Percentiles rank a stretch among this genome's conserved stretches.
Evolutionary conservation across 2,329 filamentous ascomycete genomes (phyloP).

Genomic region (Calonectria crousiana): DNA sequence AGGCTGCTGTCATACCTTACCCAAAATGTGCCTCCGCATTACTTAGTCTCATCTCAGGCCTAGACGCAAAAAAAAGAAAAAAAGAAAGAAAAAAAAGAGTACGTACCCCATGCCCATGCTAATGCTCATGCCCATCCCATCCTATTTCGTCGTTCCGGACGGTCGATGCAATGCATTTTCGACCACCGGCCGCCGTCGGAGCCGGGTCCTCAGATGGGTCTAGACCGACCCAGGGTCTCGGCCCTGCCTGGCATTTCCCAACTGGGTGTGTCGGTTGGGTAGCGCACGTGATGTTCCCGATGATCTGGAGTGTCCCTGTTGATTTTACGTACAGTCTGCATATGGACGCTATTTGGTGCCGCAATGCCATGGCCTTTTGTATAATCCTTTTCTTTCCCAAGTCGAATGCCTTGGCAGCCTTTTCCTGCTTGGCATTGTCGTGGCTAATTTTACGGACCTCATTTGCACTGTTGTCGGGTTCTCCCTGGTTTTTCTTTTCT

Average conservation of each 20-base stretch:
- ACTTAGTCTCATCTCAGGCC: slow-evolving; percentile 6
- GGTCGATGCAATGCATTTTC: neutral
- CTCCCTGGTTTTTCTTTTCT: neutral
- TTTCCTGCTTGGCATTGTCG: neutral
- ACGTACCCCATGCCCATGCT: neutral
- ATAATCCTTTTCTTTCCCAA: neutral
- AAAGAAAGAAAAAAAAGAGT: too few relatives aligned
- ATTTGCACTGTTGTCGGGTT: neutral
- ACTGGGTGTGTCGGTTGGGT: slow-evolving; percentile 15
- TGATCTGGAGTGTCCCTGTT: slow-evolving; percentile 8
- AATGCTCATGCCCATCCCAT: neutral
- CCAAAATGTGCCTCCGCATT: slow-evolving; percentile 3
- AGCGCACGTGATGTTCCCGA: slow-evolving; percentile 25
- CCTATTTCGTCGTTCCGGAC: slow-evolving; percentile 1
- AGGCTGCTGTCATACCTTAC: neutral
- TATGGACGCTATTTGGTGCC: neutral
- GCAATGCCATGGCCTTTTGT: neutral
- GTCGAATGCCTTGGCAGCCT: neutral
- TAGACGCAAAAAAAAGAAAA: neutral
- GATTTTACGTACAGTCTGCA: neutral
- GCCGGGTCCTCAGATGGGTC: slow-evolving; percentile 23
- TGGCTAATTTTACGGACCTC: neutral
- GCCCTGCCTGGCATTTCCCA: slow-evolving; percentile 20
- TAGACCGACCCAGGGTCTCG: slow-evolving; percentile 28
- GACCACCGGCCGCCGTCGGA: slow-evolving; percentile 29